These are phyloP conservation scores for Pythium grandisporangium DNA, from an alignment of 352 stramenopile species.

Conservation along the genomic window DNA sequence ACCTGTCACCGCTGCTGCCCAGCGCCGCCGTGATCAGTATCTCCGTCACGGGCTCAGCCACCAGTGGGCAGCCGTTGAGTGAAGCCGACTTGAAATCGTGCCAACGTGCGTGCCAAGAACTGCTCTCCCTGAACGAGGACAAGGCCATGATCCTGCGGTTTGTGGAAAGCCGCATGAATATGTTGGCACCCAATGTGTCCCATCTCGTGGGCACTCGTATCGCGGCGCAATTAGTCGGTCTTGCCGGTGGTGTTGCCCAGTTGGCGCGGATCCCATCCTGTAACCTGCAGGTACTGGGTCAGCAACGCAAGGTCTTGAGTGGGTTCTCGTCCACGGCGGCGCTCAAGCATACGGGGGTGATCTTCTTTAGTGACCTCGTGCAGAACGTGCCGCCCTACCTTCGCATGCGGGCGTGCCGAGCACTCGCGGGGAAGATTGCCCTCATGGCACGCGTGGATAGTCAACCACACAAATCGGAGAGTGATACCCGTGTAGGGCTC, in stretches of 20 bases:
- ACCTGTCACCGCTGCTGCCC: constrained; percentile 87
- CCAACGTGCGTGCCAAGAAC: constrained; percentile 73
- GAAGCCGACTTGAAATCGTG: constrained; percentile 63
- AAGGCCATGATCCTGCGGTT: constrained; percentile 87
- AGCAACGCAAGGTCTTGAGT: constrained; percentile 89
- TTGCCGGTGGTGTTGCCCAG: constrained; percentile 91
- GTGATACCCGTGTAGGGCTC: constrained; percentile 53
- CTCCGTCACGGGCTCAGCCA: constrained; percentile 89
- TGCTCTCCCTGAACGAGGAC: constrained; percentile 81
- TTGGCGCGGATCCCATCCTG: constrained; percentile 94
- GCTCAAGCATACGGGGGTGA: constrained; percentile 89
- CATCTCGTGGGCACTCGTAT: constrained; percentile 93
- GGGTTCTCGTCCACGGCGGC: constrained; percentile 81
- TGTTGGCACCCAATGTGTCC: constrained; percentile 90
- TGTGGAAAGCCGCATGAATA: constrained; percentile 90
- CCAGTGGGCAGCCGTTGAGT: constrained; percentile 75
- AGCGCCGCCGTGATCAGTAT: constrained; percentile 93
- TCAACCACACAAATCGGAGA: constrained; percentile 68
- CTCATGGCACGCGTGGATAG: constrained; percentile 93
- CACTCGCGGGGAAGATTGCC: constrained; percentile 85
- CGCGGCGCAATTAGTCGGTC: constrained; percentile 90
- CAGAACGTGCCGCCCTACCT: constrained; percentile 86
- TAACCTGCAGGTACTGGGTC: constrained; percentile 96
- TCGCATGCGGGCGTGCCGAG: constrained; percentile 91
- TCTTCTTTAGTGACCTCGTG: constrained; percentile 93